Evolutionary conservation across 441 rosid genomes (phyloP).

Genomic region (Lepidium campestre): DNA sequence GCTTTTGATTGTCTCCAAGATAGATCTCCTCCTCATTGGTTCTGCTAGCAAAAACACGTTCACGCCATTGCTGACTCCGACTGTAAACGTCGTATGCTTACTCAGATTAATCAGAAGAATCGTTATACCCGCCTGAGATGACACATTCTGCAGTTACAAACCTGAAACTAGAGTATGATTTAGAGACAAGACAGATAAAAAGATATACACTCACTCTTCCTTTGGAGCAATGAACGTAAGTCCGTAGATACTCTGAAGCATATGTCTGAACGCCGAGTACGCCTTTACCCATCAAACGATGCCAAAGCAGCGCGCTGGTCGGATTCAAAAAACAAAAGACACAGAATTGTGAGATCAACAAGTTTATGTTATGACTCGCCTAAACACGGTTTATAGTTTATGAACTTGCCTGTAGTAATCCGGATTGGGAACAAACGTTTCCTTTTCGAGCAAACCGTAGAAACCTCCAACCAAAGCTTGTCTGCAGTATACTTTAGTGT

Average conservation of each 20-base stretch:
- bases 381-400: neutral
- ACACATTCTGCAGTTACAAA: conserved; percentile 14
- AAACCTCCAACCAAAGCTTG: conserved; percentile 89
- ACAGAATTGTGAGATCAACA: neutral
- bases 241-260: conserved; percentile 45
- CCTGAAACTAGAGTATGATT: neutral
- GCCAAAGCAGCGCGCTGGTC: conserved; percentile 88
- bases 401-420: conserved; percentile 74
- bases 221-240: conserved; percentile 86
- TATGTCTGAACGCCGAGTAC: conserved; percentile 52
- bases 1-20: conserved; percentile 44
- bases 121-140: conserved; percentile 70
- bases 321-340: no score
- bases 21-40: conserved; percentile 20
- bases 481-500: conserved; percentile 89
- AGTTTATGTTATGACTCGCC: neutral
- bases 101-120: conserved; percentile 79
- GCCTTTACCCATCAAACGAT: conserved; percentile 87
- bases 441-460: conserved; percentile 72
- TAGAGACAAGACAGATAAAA: neutral
- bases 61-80: conserved; percentile 40
- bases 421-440: conserved; percentile 71
- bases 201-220: conserved; percentile 59
- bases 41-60: conserved; percentile 25
- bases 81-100: conserved; percentile 48